Percentiles rank a stretch among this genome's conserved stretches.
Conservation (phyloP, 441 rosid species). For the Raphanus hybrid region DNA sequence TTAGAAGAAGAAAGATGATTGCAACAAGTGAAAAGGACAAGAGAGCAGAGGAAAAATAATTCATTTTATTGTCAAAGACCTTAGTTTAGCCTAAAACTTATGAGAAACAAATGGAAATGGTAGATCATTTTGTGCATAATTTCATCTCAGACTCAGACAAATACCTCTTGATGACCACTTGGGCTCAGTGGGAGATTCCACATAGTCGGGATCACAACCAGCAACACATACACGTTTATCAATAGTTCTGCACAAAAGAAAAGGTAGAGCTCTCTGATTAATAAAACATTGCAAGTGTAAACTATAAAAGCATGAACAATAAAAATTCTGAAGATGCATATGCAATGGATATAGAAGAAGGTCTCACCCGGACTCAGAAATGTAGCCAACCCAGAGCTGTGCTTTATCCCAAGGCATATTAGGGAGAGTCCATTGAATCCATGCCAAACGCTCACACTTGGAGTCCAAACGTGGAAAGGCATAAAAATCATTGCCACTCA, state of each 20-base stretch:
- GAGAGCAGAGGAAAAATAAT: no score
- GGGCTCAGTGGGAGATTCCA: conserved; percentile 93
- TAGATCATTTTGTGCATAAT: conserved; percentile 1
- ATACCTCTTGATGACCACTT: conserved; percentile 91
- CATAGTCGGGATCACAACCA: conserved; percentile 65
- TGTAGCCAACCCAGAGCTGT: conserved; percentile 92
- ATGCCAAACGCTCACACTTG: conserved; percentile 75
- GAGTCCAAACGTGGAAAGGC: conserved; percentile 89
- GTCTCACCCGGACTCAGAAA: conserved; percentile 74
- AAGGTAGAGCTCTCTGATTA: conserved; percentile 36
- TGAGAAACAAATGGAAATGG: neutral
- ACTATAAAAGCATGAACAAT: neutral
- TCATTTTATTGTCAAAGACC: neutral
- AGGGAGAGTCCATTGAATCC: conserved; percentile 95
- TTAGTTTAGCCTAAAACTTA: neutral
- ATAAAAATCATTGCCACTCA: conserved; percentile 86
- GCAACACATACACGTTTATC: conserved; percentile 72
- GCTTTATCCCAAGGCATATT: conserved; percentile 98
- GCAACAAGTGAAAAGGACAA: neutral
- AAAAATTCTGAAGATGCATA: no score
- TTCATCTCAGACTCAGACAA: neutral
- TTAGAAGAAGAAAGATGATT: neutral
- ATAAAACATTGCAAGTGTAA: neutral
- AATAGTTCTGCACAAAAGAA: conserved; percentile 56
- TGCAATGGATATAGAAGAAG: no score